Evolutionary conservation across 768 basidiomycete genomes (phyloP).

Genomic region (Leccinum variicolor): DNA sequence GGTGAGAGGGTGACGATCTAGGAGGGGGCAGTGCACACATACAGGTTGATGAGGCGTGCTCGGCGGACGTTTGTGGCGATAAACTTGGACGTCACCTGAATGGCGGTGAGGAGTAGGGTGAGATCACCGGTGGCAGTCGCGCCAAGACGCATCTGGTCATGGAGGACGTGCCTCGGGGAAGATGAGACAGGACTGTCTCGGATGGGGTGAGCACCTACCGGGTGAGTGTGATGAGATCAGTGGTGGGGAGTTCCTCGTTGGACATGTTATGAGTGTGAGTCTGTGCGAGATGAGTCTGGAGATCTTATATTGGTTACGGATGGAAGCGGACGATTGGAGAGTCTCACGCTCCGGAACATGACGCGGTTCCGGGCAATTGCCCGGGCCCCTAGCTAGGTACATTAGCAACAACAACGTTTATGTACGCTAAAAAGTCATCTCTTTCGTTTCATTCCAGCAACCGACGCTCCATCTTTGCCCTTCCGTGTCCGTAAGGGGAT

Average conservation of each 20-base stretch:
- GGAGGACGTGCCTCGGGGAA: constrained; percentile 72
- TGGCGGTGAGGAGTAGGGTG: constrained; percentile 90
- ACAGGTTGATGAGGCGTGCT: constrained; percentile 97
- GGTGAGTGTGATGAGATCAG: constrained; percentile 91
- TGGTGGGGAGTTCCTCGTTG: constrained; percentile 65
- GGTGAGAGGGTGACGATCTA: neutral
- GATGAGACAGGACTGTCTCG: constrained; percentile 2
- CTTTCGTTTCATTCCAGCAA: constrained; percentile 61
- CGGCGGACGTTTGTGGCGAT: constrained; percentile 97
- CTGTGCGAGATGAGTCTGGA: neutral
- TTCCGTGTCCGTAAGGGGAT: constrained; percentile 68
- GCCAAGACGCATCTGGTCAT: constrained; percentile 81
- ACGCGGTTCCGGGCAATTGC: constrained; percentile 1
- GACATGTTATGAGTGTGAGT: constrained; percentile 25
- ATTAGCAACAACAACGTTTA: constrained; percentile 14
- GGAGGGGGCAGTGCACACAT: constrained; percentile 32
- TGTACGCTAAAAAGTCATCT: constrained; percentile 35
- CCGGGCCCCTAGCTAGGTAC: constrained; percentile 1
- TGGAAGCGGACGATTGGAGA: constrained; percentile 16
- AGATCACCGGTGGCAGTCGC: constrained; percentile 87
- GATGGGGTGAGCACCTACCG: constrained; percentile 47
- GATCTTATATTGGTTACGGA: constrained; percentile 15
- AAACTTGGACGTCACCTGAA: constrained; percentile 95
- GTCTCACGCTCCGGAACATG: constrained; percentile 29
- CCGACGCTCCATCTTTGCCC: constrained; percentile 48